Conservation (phyloP, 1,284 basidiomycete genomes). For the Puccinia horiana region DNA sequence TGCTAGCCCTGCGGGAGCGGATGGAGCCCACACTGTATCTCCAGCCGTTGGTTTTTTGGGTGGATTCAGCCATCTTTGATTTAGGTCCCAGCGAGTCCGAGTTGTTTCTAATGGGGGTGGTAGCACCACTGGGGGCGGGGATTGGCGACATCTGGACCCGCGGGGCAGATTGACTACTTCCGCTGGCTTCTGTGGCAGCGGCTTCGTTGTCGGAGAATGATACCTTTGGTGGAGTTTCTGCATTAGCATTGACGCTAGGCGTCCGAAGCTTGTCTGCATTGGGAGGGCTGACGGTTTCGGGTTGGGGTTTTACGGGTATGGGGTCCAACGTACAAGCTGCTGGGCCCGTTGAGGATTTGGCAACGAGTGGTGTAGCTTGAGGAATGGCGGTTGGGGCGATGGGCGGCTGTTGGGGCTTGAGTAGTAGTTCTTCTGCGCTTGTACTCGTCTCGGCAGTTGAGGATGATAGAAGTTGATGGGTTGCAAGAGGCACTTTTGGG, state of each 20-base stretch:
- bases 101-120: background rate
- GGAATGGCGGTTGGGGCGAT: background rate
- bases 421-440: background rate
- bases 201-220: conserved; percentile 4
- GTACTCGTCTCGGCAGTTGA: background rate
- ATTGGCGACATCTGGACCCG: background rate
- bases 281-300: background rate
- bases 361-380: background rate
- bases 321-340: background rate
- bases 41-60: conserved; percentile 21
- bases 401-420: background rate
- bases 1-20: conserved; percentile 3
- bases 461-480: conserved; percentile 7
- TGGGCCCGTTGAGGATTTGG: background rate
- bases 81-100: background rate
- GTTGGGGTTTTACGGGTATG: background rate
- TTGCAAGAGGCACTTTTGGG: background rate
- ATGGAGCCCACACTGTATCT: conserved; percentile 33
- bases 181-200: background rate
- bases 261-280: background rate
- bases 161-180: background rate
- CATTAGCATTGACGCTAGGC: background rate
- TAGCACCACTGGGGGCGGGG: background rate
- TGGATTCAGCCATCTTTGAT: background rate
- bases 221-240: background rate